Base-by-base conservation (phyloP, 257 asterid species). In the Jasminum sambac region DNA sequence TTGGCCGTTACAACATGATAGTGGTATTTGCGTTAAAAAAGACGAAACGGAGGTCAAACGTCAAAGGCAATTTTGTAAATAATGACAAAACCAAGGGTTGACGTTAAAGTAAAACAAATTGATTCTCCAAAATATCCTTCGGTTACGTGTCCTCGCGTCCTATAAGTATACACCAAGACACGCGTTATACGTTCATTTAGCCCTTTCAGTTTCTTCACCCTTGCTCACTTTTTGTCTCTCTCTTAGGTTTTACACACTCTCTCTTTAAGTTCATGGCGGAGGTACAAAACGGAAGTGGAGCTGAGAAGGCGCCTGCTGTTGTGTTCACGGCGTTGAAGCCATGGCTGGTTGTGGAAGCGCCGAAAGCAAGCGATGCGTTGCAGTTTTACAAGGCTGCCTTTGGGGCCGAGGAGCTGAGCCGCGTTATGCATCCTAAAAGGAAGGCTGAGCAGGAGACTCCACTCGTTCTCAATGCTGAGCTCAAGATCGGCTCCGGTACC, bases 401-500 rank as follows among this genome's bases (percentile, higher is more conserved):
- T 25, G 96, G 97, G 16, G 96, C 96, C 30, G 96, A 86, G 86
- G 99, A 91, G 78, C 78, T 88, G 37, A 74, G 69, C 77, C 97
- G 99, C 68, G 83, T 74, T 52, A 76, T 61, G 73, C 82, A 86
- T 30, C 76, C 91, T 0, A 90, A 94, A 90, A 83, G 97, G 72
- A 91, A 94, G 79, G 99, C 96, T 9, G 96, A 94, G 6, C 96
- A 88, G 81, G 99, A 94, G 75, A 64, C 37, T 4, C 99, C 96
- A 4, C 87, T 86, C 23, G 66, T 94, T 19, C 79, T 78, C 44
- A 82, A 82, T 0, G 91, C 88, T 25, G 97, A 91, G 19, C 90
- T 94, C 40, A 90, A 84, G 85, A 78, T 91, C 8, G 97, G 96
- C 19, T 76, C 87, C 61, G 62, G 72, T 26, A 6, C 52, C 10